A percentile compares a stretch with the other conserved stretches of the same genome.
Conservation (phyloP, 2,329 filamentous ascomycete genomes). For the Paracamarosporium sp. region DNA sequence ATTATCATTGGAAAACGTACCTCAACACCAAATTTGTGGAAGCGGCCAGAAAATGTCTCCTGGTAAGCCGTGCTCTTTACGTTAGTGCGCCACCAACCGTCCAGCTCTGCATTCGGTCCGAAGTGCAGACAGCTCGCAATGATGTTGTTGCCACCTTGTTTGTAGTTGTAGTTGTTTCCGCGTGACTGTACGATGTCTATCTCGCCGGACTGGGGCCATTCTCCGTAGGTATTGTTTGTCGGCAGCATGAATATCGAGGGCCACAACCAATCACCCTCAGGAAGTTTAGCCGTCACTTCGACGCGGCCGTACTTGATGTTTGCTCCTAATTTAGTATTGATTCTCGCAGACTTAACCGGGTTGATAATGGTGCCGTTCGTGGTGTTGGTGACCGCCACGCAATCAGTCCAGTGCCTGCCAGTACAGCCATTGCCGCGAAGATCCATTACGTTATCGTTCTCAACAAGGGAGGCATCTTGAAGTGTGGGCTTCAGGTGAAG, state of each 20-base stretch:
- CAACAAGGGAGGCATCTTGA: conserved; percentile 71
- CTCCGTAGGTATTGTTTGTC: conserved; percentile 72
- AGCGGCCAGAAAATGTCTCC: conserved; percentile 72
- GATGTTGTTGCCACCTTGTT: conserved; percentile 81
- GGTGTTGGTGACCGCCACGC: conserved; percentile 75
- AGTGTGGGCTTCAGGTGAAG: conserved; percentile 80
- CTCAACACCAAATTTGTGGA: conserved; percentile 81
- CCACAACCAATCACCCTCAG: conserved; percentile 85
- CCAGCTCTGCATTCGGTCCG: conserved; percentile 74
- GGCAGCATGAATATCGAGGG: conserved; percentile 93
- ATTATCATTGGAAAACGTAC: conserved; percentile 17
- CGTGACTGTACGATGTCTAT: conserved; percentile 84
- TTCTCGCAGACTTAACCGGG: conserved; percentile 77
- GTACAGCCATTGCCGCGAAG: conserved; percentile 74
- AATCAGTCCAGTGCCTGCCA: conserved; percentile 64
- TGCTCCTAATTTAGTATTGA: conserved; percentile 75
- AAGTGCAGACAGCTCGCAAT: conserved; percentile 81
- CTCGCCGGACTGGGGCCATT: conserved; percentile 81
- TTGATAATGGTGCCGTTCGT: conserved; percentile 80
- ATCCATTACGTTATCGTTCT: conserved; percentile 71
- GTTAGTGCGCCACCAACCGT: conserved; percentile 85
- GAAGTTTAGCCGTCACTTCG: conserved; percentile 79
- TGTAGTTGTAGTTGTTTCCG: conserved; percentile 81
- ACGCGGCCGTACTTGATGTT: conserved; percentile 81
- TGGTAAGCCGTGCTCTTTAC: conserved; percentile 77